Percentiles rank a stretch among this genome's conserved stretches.
These are phyloP conservation scores for Plasmodium yoelii DNA, from an alignment of 169 alveolate species.

Conservation along the genomic window DNA sequence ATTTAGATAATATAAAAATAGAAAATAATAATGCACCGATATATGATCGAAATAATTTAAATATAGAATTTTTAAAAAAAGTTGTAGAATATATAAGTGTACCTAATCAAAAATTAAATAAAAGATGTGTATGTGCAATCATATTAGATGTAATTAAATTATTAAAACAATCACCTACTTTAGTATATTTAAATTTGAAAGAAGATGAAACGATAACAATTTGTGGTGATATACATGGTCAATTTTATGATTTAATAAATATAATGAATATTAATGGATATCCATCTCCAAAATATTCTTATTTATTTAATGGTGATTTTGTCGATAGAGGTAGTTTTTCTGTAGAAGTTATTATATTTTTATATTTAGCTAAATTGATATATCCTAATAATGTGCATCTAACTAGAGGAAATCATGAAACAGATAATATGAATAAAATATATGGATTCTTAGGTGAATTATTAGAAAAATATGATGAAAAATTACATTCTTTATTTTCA, in stretches of 20 bases:
- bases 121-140: constrained; percentile 93
- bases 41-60: constrained; percentile 77
- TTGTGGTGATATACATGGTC: constrained; percentile 99
- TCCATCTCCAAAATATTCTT: constrained; percentile 97
- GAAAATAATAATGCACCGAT: constrained; percentile 78
- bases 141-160: constrained; percentile 91
- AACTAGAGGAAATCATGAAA: constrained; percentile 99
- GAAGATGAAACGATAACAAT: constrained; percentile 95
- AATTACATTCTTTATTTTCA: constrained; percentile 93
- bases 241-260: constrained; percentile 97
- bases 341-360: constrained; percentile 93
- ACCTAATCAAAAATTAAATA: constrained; percentile 95
- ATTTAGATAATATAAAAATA: constrained; percentile 34
- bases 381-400: constrained; percentile 97
- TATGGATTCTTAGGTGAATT: constrained; percentile 99
- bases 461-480: constrained; percentile 95
- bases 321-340: constrained; percentile 99
- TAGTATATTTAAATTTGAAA: constrained; percentile 92
- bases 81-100: constrained; percentile 89
- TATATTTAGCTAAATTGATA: constrained; percentile 93
- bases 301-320: constrained; percentile 99
- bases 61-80: constrained; percentile 58
- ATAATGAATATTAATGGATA: constrained; percentile 97
- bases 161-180: constrained; percentile 89
- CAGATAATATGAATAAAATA: constrained; percentile 96